phyloP scores from a whole-genome alignment of 257 asterid species.

The Scutellaria galericulata region DNA sequence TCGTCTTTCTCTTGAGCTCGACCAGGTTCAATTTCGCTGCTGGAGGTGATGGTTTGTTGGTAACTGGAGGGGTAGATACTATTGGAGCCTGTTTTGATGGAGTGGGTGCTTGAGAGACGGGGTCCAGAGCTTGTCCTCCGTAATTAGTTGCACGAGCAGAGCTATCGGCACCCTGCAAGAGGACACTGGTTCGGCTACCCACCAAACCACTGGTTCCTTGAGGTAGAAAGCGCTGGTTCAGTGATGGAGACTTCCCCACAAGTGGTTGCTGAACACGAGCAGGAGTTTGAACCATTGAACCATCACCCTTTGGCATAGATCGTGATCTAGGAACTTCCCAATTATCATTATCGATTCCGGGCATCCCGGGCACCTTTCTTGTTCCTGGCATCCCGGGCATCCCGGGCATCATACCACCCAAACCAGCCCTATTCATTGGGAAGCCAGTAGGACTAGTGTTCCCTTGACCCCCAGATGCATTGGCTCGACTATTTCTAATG shows the following conservation, averaged over 20 bases:
- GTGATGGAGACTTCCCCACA: slow-evolving; percentile 60
- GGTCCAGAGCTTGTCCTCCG: slow-evolving; percentile 47
- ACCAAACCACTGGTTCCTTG: slow-evolving; percentile 70
- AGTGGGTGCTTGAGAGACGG: slow-evolving; percentile 47
- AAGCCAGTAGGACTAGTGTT: slow-evolving; percentile 64
- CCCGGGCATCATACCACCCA: slow-evolving; percentile 99
- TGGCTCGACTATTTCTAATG: slow-evolving; percentile 70
- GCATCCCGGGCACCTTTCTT: slow-evolving; percentile 85
- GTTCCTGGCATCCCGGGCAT: slow-evolving; percentile 98
- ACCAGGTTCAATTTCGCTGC: slow-evolving; percentile 41
- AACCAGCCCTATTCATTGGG: slow-evolving; percentile 78
- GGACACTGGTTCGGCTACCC: slow-evolving; percentile 69
- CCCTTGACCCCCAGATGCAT: slow-evolving; percentile 63
- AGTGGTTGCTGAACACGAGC: slow-evolving; percentile 61
- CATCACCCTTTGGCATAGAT: slow-evolving; percentile 80
- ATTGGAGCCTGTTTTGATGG: slow-evolving; percentile 43
- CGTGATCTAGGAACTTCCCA: slow-evolving; percentile 92
- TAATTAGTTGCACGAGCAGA: slow-evolving; percentile 48
- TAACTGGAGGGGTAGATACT: slow-evolving; percentile 35
- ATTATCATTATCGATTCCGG: slow-evolving; percentile 71
- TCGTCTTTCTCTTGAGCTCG: slow-evolving; percentile 68
- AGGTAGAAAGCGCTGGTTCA: slow-evolving; percentile 62
- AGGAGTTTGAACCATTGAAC: slow-evolving; percentile 44
- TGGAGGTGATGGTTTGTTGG: slow-evolving; percentile 49
- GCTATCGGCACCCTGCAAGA: slow-evolving; percentile 67